A percentile compares a stretch with the other conserved stretches of the same genome.
These are phyloP conservation scores for Cytospora leucostoma DNA, from an alignment of 2,329 filamentous ascomycete genomes.

Conservation along the genomic window DNA sequence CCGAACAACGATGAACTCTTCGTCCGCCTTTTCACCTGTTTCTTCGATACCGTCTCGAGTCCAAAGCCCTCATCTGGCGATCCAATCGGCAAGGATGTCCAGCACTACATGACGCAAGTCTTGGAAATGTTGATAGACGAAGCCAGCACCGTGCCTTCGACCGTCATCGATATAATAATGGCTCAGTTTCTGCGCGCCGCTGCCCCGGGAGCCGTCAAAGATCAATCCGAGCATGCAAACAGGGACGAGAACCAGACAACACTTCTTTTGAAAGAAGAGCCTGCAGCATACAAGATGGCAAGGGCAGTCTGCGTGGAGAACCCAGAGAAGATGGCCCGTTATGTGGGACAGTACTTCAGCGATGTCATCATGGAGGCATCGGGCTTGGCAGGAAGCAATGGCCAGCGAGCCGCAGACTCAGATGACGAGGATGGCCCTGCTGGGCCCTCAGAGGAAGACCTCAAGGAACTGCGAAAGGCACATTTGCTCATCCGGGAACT, in stretches of 20 bases:
- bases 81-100: constrained; percentile 86
- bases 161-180: constrained; percentile 89
- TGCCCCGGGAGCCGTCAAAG: constrained; percentile 64
- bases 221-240: constrained; percentile 55
- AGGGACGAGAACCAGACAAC: constrained; percentile 79
- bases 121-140: constrained; percentile 87
- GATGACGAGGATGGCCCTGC: constrained; percentile 61
- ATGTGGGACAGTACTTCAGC: constrained; percentile 95
- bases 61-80: constrained; percentile 76
- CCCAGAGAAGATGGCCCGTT: constrained; percentile 90
- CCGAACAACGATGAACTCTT: constrained; percentile 79
- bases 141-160: constrained; percentile 71
- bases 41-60: constrained; percentile 89
- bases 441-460: constrained; percentile 77
- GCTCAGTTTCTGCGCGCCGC: constrained; percentile 93
- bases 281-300: constrained; percentile 93
- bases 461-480: constrained; percentile 85
- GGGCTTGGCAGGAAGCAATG: constrained; percentile 58
- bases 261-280: constrained; percentile 81
- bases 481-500: constrained; percentile 87
- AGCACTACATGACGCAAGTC: constrained; percentile 87
- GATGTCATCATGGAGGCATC: constrained; percentile 92
- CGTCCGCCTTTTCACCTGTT: constrained; percentile 77
- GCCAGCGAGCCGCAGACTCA: constrained; percentile 60
- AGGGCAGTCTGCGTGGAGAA: constrained; percentile 89